Percentiles rank a stretch among this genome's conserved stretches.
These are phyloP conservation scores for Leishmania mexicana DNA, from an alignment of 208 protist species.

Conservation along the genomic window DNA sequence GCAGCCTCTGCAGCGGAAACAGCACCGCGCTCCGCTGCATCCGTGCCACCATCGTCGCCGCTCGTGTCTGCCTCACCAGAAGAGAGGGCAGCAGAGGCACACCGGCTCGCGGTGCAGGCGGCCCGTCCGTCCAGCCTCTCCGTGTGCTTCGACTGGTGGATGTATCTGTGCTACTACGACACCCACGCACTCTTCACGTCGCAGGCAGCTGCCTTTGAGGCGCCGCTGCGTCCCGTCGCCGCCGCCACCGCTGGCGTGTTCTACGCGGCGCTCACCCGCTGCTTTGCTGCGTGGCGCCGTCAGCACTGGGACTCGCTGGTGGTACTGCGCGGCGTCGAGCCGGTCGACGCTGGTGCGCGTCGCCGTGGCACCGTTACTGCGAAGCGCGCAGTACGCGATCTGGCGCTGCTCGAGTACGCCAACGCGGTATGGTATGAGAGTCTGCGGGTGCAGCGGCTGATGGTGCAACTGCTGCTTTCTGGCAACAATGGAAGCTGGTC, in stretches of 20 bases:
- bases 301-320: conserved; percentile 40
- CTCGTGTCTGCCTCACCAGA: neutral
- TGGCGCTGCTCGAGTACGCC: conserved; percentile 21
- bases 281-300: conserved; percentile 36
- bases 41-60: neutral
- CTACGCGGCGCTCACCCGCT: conserved; percentile 30
- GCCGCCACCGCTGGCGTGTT: conserved; percentile 17
- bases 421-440: conserved; percentile 58
- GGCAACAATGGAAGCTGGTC: conserved; percentile 4
- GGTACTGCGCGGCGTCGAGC: conserved; percentile 5
- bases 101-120: conserved; percentile 2
- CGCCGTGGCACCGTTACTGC: neutral
- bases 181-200: conserved; percentile 32
- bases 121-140: conserved; percentile 17
- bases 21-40: neutral
- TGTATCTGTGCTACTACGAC: conserved; percentile 31
- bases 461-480: conserved; percentile 44
- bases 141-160: conserved; percentile 35
- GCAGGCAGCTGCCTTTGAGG: conserved; percentile 24
- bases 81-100: conserved; percentile 10
- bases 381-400: conserved; percentile 17
- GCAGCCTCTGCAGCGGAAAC: neutral
- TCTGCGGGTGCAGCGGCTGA: conserved; percentile 69
- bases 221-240: conserved; percentile 28
- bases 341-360: neutral